Base-by-base conservation (phyloP, 2,329 filamentous ascomycete species). In the Trichoderma citrinoviride region DNA sequence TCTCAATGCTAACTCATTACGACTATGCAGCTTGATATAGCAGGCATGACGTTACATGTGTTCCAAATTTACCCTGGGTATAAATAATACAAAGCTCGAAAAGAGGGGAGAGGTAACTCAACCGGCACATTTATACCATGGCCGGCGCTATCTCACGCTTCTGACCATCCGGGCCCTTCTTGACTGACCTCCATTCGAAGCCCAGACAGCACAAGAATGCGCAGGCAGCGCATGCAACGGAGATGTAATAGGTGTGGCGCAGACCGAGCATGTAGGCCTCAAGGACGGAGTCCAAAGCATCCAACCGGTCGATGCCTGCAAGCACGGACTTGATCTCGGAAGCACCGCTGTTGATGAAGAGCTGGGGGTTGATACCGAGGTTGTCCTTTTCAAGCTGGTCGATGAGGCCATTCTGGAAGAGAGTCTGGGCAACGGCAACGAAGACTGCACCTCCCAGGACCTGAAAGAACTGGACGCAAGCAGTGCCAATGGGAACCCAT, bases 321-420 rank as follows among this genome's bases (percentile, higher is more conserved):
- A 86, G 76, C 1, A 85, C 78, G 27, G 76, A 64, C 43, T 77
- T 73, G 25, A 85, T 80, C 70, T 85, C 75, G 3, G 80, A 82
- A 10, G 83, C 84, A 61, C 84, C 84, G 56, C 78, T 81, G 70
- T 83, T 79, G 71, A 85, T 79, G 67, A 87, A 83, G 58, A 80
- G 70, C 7, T 72, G 70, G 0, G 81, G 76, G 43, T 83, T 76
- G n/a, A 87, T 71, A n/a, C 75, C 74, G 1, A 81, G 78, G 15
- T 79, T 76, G 66, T 79, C 72, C 2, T 70, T 65, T n/a, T 72
- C 68, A 3, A 92, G 77, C 41, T 83, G 79, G 3, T 79, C 73
- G 52, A 86, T 77, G 19, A 91, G 77, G 0, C 82, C 85, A 70
- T 90, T 90, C 67, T 86, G 83, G 77, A 91, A 90, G 52, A 90